A percentile compares a stretch with the other conserved stretches of the same genome.
phyloP scores from a whole-genome alignment of 1,284 basidiomycete species.

The Cryptococcus sp. region DNA sequence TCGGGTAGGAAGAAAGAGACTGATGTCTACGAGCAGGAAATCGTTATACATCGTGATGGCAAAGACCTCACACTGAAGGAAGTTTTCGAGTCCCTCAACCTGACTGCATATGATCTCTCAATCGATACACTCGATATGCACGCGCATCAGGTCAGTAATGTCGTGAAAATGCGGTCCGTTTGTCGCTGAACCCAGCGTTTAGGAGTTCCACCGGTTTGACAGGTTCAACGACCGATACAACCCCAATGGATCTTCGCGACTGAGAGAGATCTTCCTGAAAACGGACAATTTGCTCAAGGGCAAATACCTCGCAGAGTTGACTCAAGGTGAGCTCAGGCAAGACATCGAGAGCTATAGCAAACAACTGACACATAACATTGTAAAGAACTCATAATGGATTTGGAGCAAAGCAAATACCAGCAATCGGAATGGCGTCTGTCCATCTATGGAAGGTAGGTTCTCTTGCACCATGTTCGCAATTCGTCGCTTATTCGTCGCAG shows the following conservation, averaged over 20 bases:
- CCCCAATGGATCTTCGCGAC: constrained; percentile 76
- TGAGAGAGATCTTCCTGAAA: constrained; percentile 98
- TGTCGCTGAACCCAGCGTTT: neutral
- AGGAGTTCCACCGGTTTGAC: constrained; percentile 92
- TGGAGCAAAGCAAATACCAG: constrained; percentile 99
- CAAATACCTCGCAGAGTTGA: constrained; percentile 91
- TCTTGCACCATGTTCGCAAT: neutral
- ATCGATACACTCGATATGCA: constrained; percentile 99
- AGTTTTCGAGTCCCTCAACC: constrained; percentile 92
- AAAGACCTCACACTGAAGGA: constrained; percentile 84
- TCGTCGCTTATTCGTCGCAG: constrained; percentile 23
- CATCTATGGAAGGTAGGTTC: constrained; percentile 74
- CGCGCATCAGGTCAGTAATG: constrained; percentile 71
- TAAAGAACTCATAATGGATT: constrained; percentile 89
- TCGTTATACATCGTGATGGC: constrained; percentile 93
- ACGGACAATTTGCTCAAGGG: constrained; percentile 94
- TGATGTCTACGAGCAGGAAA: constrained; percentile 64
- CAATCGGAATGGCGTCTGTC: constrained; percentile 97
- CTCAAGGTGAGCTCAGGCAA: constrained; percentile 63
- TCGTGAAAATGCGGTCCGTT: neutral
- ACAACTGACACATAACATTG: too few relatives aligned
- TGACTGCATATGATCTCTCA: constrained; percentile 96
- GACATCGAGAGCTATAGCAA: too few relatives aligned
- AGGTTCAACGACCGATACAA: constrained; percentile 72
- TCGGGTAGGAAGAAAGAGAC: neutral